Evolutionary conservation across 768 basidiomycete species (phyloP).

Genomic region (Trametes sanguinea): DNA sequence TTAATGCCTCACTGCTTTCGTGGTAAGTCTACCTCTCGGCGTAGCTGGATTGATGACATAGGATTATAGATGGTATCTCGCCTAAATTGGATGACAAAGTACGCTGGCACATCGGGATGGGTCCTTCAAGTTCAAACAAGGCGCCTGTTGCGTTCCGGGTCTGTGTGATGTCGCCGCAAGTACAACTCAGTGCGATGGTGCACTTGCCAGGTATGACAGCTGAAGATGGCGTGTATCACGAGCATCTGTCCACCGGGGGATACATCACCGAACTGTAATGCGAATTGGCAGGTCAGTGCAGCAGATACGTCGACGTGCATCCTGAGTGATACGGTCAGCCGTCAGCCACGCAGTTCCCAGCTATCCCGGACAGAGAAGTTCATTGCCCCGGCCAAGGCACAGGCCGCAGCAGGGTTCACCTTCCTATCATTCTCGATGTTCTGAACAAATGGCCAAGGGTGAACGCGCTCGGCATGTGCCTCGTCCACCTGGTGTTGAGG

Average conservation of each 20-base stretch:
- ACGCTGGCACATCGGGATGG: conserved; percentile 4
- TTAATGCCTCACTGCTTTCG: too few relatives aligned
- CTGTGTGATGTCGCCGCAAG: neutral
- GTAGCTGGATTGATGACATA: neutral
- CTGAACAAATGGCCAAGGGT: neutral
- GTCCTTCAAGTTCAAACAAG: too few relatives aligned
- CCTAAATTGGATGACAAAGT: conserved; percentile 5
- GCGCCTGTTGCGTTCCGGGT: neutral
- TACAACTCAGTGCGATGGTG: neutral
- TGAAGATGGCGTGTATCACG: neutral
- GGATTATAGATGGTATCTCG: neutral
- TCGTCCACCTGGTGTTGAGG: too few relatives aligned
- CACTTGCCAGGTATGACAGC: neutral
- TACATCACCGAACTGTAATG: neutral
- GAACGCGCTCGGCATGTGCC: neutral
- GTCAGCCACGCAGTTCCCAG: neutral
- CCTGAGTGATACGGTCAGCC: conserved; percentile 9
- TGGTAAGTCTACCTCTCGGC: neutral
- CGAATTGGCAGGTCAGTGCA: neutral
- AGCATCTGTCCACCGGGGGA: neutral
- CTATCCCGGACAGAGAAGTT: neutral
- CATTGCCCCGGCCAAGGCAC: neutral
- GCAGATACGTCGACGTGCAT: neutral
- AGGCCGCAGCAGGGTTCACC: neutral
- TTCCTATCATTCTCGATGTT: conserved; percentile 3